Conservation (phyloP, 257 asterid species). For the Jaltomata sinuosa region DNA sequence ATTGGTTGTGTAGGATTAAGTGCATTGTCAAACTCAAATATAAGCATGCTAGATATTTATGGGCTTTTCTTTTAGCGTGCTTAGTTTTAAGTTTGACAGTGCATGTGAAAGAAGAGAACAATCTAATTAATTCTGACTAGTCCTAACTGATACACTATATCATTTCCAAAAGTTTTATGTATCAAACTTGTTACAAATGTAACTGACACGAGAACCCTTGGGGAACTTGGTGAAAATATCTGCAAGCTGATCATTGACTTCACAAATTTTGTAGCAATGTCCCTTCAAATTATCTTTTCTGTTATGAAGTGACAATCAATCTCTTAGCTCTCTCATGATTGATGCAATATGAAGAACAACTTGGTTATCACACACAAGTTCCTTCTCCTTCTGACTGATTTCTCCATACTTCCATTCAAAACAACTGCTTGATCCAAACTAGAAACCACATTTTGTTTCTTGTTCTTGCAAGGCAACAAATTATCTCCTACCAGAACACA, state of each 20-base stretch:
- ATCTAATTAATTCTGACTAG: background rate
- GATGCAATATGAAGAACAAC: background rate
- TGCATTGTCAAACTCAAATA: background rate
- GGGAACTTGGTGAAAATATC: background rate
- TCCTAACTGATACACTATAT: background rate
- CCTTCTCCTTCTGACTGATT: background rate
- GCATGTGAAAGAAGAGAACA: background rate
- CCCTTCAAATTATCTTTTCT: background rate
- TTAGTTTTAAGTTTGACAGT: background rate
- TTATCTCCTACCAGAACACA: background rate
- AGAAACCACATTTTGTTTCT: background rate
- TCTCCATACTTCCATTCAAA: background rate
- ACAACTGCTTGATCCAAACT: background rate
- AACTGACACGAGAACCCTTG: background rate
- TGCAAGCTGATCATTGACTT: background rate
- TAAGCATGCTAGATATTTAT: background rate
- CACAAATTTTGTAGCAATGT: background rate
- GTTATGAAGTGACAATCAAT: background rate
- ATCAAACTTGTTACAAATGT: background rate
- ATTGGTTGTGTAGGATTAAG: background rate
- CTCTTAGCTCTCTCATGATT: background rate
- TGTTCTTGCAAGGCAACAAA: background rate
- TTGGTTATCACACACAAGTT: background rate
- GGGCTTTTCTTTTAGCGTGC: background rate
- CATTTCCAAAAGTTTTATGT: background rate